Base-by-base conservation (phyloP, 441 rosid genomes). In the Daphne laureola region DNA sequence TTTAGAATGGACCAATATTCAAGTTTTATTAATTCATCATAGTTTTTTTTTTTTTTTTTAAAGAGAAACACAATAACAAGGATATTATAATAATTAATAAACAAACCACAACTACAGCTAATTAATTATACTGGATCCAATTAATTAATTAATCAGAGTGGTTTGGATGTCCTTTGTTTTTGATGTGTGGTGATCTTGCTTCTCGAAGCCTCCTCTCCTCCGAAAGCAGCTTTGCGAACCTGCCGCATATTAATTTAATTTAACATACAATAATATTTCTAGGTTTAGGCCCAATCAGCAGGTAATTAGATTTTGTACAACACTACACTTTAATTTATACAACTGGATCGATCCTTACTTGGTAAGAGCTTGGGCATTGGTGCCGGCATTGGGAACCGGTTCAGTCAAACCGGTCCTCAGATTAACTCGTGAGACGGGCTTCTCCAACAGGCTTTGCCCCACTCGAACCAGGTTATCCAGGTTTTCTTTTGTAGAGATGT, bases 181-280 rank as follows among this genome's bases (percentile, higher is more conserved):
- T 31, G 38, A 31, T 8, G 38, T 31, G 12, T 14, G 46, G 46
- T 43, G 46, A 43, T 14, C 46, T 43, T 14, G 4, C 5, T 43
- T 43, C 46, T 43, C 46, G 46, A 13, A 21, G 1, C 1, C 3
- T n/a, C 25, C 54, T 56, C 53, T 73, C 71, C 23, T 73, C 57
- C 0, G 73, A 67, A 40, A 73, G 73, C 35, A 49, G 55, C 35
- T 57, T 56, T 23, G 77, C 74, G 16, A 73, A 65, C 42, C 58
- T 51, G 41, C 58, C 48, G 41, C 67, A 69, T 31, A 31, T 31
- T 26, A 26, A 3, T 26, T 26, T 26, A 26, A 26, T 26, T 31
- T n/a, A 44, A 14, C 17, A 14, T 2, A 43, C 46, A 43, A 43
- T 11, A 0, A 43, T 43, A 43, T 6, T 1, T 43, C 4, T 43